These are phyloP conservation scores for Eucalyptus pauciflora DNA, from an alignment of 345 rosid species.

Conservation along the genomic window DNA sequence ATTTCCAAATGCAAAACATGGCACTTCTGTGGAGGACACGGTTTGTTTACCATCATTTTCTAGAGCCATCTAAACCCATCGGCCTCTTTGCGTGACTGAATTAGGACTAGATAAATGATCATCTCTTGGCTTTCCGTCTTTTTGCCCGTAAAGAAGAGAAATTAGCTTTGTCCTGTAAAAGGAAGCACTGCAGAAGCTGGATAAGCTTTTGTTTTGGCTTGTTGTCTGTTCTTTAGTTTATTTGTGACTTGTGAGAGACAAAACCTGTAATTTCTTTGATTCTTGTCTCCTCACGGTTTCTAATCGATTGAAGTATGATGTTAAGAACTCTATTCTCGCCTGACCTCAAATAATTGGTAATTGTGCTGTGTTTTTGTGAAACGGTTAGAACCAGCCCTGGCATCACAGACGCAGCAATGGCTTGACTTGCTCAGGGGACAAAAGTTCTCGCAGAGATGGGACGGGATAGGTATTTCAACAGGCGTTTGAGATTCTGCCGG, in stretches of 20 bases:
- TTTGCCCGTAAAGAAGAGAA: too few relatives aligned
- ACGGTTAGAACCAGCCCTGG: constrained; percentile 62
- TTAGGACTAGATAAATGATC: too few relatives aligned
- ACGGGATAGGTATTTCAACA: constrained; percentile 53
- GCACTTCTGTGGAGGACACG: not conserved
- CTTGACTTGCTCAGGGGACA: constrained; percentile 73
- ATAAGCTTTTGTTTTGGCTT: too few relatives aligned
- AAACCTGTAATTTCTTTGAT: not conserved
- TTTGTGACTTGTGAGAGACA: too few relatives aligned
- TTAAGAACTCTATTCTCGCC: not conserved
- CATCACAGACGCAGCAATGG: constrained; percentile 68
- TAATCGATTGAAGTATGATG: not conserved
- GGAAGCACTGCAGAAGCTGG: too few relatives aligned
- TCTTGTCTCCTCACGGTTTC: not conserved
- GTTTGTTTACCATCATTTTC: not conserved
- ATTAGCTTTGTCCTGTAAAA: not conserved
- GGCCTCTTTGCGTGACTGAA: too few relatives aligned
- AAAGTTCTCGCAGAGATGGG: constrained; percentile 69
- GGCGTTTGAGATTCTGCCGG: constrained; percentile 30
- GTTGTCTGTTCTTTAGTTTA: too few relatives aligned
- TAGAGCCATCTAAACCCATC: too few relatives aligned
- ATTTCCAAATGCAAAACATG: not conserved
- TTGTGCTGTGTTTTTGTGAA: not conserved
- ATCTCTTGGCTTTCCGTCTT: too few relatives aligned
- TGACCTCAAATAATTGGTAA: not conserved